Evolutionary conservation across 169 alveolate species (phyloP).

Genomic region (Theileria luwenshuni): DNA sequence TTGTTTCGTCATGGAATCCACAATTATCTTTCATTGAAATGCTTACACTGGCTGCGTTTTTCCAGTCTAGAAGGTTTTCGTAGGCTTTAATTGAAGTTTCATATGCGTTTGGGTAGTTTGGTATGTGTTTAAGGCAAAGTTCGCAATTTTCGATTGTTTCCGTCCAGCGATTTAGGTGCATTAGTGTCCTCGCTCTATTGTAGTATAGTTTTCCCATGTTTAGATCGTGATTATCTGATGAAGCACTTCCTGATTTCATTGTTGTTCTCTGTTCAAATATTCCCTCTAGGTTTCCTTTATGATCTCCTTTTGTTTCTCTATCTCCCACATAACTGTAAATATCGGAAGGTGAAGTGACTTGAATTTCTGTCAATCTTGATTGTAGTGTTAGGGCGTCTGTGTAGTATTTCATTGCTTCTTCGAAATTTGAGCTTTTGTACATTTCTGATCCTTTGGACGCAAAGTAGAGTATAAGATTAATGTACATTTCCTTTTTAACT

Average conservation of each 20-base stretch:
- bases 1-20: conserved; percentile 70
- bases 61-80: conserved; percentile 76
- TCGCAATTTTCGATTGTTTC: conserved; percentile 74
- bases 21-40: conserved; percentile 69
- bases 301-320: background rate
- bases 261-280: background rate
- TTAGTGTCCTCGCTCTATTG: conserved; percentile 75
- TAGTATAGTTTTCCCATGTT: conserved; percentile 76
- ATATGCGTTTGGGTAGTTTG: conserved; percentile 74
- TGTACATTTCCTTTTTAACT: conserved; percentile 58
- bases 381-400: conserved; percentile 73
- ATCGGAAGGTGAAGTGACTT: conserved; percentile 9
- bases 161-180: conserved; percentile 76
- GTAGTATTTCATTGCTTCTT: conserved; percentile 65
- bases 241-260: background rate
- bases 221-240: conserved; percentile 13
- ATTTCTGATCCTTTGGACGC: conserved; percentile 75
- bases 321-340: conserved; percentile 3
- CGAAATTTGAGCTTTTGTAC: conserved; percentile 64
- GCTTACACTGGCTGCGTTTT: conserved; percentile 62
- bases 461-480: conserved; percentile 62
- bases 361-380: conserved; percentile 14
- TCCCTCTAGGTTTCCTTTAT: background rate
- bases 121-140: conserved; percentile 72
- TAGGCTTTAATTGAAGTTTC: conserved; percentile 75